A percentile compares a stretch with the other conserved stretches of the same genome.
Conservation (phyloP, 352 stramenopile species). For the Globisporangium cylindrosporum region DNA sequence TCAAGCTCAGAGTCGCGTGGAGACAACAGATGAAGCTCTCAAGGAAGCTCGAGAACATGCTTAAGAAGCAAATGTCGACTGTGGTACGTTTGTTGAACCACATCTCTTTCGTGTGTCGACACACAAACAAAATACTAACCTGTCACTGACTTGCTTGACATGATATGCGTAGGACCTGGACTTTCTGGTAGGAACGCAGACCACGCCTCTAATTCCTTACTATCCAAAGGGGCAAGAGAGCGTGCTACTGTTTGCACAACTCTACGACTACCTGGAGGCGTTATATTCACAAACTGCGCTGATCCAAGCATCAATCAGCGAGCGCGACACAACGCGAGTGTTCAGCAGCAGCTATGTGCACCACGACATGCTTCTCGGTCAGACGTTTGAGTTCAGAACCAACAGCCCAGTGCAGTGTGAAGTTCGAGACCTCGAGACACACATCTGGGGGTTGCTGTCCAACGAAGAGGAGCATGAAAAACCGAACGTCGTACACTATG, state of each 20-base stretch:
- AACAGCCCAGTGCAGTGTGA: background rate
- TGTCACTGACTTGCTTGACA: background rate
- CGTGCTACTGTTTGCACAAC: background rate
- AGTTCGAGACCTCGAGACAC: background rate
- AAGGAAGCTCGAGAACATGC: constrained; percentile 34
- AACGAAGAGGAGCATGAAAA: background rate
- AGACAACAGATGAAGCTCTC: constrained; percentile 38
- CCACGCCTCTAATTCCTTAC: background rate
- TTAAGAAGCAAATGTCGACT: constrained; percentile 20
- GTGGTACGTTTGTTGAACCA: background rate
- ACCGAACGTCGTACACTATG: background rate
- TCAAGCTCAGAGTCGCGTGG: constrained; percentile 32
- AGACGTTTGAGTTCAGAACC: constrained; percentile 5
- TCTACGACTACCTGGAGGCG: background rate
- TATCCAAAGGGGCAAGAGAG: background rate
- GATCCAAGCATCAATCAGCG: background rate
- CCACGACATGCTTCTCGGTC: background rate
- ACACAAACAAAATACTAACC: background rate
- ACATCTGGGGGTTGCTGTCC: background rate
- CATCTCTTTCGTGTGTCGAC: background rate
- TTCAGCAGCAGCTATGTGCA: constrained; percentile 16
- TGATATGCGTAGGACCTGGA: background rate
- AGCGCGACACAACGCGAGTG: background rate
- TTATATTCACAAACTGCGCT: background rate
- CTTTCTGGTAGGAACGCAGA: background rate